Conservation (phyloP, 2,329 filamentous ascomycete species). For the Rhinocladiella similis region DNA sequence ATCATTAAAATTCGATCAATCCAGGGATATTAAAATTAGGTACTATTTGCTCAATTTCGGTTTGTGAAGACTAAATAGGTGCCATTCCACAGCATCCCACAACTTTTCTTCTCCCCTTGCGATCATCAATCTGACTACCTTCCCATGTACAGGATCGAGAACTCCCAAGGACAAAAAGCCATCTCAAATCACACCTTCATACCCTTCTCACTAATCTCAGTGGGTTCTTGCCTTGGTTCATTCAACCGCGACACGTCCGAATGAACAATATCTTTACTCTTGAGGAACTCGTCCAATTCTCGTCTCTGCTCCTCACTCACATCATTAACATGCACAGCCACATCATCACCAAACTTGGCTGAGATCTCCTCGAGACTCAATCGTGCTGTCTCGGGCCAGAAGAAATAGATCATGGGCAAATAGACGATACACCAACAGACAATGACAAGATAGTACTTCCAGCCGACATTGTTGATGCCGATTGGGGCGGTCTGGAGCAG, state of each 20-base stretch:
- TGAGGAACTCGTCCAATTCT: constrained; percentile 22
- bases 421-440: constrained; percentile 41
- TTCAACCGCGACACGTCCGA: neutral
- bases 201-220: constrained; percentile 9
- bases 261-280: constrained; percentile 16
- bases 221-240: neutral
- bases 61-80: no score
- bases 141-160: no score
- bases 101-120: no score
- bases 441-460: constrained; percentile 47
- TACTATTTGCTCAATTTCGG: no score
- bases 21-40: no score
- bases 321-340: constrained; percentile 48
- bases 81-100: no score
- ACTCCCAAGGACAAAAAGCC: no score
- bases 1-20: no score
- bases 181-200: neutral
- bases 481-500: constrained; percentile 48
- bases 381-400: constrained; percentile 38
- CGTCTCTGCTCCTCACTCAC: constrained; percentile 40
- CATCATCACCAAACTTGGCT: constrained; percentile 52
- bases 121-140: no score
- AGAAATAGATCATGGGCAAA: constrained; percentile 38
- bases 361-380: constrained; percentile 49
- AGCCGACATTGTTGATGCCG: constrained; percentile 48